A percentile compares a stretch with the other conserved stretches of the same genome.
phyloP scores from a whole-genome alignment of 2,329 filamentous ascomycete genomes.

The Eutypa lata region DNA sequence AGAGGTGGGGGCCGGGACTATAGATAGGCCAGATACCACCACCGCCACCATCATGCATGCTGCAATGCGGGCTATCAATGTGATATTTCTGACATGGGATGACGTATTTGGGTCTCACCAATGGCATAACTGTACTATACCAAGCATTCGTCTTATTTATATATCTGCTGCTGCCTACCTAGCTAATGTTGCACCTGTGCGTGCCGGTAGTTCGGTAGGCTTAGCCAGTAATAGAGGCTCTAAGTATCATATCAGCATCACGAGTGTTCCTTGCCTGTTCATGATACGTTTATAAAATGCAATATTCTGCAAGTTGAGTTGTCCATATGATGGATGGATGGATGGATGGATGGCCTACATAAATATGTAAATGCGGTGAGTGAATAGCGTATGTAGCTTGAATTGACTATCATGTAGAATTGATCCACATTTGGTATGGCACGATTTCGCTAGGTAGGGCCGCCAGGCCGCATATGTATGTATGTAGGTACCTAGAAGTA shows the following conservation, averaged over 20 bases:
- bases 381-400: background rate
- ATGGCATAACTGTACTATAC: background rate
- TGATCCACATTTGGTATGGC: background rate
- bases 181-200: too few relatives aligned
- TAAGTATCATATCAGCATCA: too few relatives aligned
- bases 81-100: background rate
- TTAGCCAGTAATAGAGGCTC: too few relatives aligned
- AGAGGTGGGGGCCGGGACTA: constrained; percentile 15
- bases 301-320: background rate
- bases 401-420: background rate
- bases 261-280: too few relatives aligned
- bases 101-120: background rate
- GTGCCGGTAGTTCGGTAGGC: too few relatives aligned
- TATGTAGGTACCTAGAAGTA: too few relatives aligned
- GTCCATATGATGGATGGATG: background rate
- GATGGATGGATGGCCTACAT: too few relatives aligned
- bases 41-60: background rate
- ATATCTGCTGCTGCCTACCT: background rate
- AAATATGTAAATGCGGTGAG: background rate
- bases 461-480: background rate
- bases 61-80: background rate
- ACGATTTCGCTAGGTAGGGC: background rate
- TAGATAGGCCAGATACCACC: constrained; percentile 2
- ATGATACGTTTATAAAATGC: too few relatives aligned
- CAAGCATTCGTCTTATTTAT: background rate